Evolutionary conservation across 2,329 filamentous ascomycete genomes (phyloP).

Genomic region (Orbilia ellipsospora): DNA sequence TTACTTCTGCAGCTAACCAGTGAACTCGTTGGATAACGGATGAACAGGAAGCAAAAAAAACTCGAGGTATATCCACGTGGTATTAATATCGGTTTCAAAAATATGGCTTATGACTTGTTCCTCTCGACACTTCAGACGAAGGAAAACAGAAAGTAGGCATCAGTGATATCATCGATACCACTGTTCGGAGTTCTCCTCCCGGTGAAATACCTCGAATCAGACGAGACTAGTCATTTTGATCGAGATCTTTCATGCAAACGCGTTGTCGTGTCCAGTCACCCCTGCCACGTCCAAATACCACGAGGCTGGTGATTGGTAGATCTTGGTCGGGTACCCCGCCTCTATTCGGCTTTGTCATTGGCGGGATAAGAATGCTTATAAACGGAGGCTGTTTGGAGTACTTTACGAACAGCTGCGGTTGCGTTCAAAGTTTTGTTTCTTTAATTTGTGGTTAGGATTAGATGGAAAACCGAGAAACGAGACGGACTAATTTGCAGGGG

Average conservation of each 20-base stretch:
- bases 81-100: too few species aligned
- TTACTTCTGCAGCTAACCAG: too few species aligned
- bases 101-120: too few species aligned
- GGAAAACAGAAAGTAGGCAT: too few species aligned
- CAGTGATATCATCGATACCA: not conserved
- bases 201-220: not conserved
- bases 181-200: too few species aligned
- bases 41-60: too few species aligned
- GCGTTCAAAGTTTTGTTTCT: not conserved
- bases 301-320: constrained; percentile 35
- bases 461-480: constrained; percentile 31
- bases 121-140: too few species aligned
- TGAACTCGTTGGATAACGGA: too few species aligned
- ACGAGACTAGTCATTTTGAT: not conserved
- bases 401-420: too few species aligned
- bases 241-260: constrained; percentile 2
- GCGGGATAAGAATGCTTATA: constrained; percentile 37
- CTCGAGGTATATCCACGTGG: too few species aligned
- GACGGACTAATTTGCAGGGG: constrained; percentile 32
- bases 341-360: constrained; percentile 35
- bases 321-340: constrained; percentile 32
- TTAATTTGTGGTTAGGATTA: constrained; percentile 27
- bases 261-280: constrained; percentile 6
- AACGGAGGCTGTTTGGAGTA: constrained; percentile 4
- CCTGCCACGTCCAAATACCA: constrained; percentile 32